Evolutionary conservation across 169 alveolate species (phyloP).

Genomic region (Plasmodium gonderi): DNA sequence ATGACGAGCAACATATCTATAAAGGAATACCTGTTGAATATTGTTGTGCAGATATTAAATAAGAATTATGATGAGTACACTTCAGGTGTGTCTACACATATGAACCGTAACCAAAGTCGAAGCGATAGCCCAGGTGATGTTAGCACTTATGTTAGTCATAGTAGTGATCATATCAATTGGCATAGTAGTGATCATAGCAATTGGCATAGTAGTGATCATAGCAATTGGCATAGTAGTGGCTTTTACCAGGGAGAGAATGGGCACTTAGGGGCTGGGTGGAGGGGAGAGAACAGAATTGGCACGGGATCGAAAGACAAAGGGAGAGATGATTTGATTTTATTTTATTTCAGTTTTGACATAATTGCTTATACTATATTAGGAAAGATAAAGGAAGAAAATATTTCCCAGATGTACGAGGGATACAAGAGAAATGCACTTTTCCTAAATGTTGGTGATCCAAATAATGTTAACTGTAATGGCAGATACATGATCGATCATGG

Average conservation of each 20-base stretch:
- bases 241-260: no score
- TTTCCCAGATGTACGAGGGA: neutral
- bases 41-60: constrained; percentile 46
- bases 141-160: neutral
- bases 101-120: neutral
- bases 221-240: no score
- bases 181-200: neutral
- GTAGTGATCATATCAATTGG: neutral
- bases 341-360: constrained; percentile 58
- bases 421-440: neutral
- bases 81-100: no score
- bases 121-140: neutral
- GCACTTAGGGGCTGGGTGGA: no score
- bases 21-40: constrained; percentile 40
- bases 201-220: no score
- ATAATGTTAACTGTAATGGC: no score
- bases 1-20: constrained; percentile 33
- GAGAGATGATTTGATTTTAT: constrained; percentile 38
- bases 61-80: constrained; percentile 67
- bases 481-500: no score
- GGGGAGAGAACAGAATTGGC: no score
- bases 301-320: neutral
- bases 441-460: neutral
- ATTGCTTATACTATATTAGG: constrained; percentile 35
- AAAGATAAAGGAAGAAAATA: neutral